Percentiles rank a stretch among this genome's conserved stretches.
Evolutionary conservation across 2,329 filamentous ascomycete genomes (phyloP).

Genomic region (Elsinoe perseae): DNA sequence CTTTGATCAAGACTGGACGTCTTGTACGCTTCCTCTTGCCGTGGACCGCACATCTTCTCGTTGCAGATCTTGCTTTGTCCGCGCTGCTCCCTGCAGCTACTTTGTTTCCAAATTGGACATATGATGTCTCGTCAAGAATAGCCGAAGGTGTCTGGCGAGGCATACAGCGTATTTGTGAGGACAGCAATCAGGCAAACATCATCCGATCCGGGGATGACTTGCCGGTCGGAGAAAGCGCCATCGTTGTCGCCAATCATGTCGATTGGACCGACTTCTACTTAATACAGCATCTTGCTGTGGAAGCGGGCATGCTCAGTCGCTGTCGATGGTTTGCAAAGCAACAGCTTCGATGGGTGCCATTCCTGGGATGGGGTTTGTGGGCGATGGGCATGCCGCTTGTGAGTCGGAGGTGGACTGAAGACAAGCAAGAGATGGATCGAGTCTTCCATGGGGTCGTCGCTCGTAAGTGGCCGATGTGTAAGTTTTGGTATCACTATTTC

Average conservation of each 20-base stretch:
- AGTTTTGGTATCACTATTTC: constrained; percentile 24
- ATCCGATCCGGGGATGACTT: constrained; percentile 46
- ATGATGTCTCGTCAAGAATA: constrained; percentile 48
- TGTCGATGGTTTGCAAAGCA: constrained; percentile 57
- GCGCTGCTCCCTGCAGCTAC: constrained; percentile 28
- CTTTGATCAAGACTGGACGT: neutral
- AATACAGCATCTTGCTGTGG: constrained; percentile 51
- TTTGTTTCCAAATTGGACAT: constrained; percentile 42
- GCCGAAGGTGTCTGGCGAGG: constrained; percentile 50
- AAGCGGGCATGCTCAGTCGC: constrained; percentile 51
- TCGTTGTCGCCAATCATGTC: constrained; percentile 55
- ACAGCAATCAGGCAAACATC: constrained; percentile 47
- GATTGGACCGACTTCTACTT: constrained; percentile 58
- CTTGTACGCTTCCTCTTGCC: constrained; percentile 37
- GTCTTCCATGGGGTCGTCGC: constrained; percentile 47
- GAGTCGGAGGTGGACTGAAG: constrained; percentile 51
- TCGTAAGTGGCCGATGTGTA: constrained; percentile 51
- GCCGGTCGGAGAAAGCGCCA: constrained; percentile 49
- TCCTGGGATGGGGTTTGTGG: constrained; percentile 58
- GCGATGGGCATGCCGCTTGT: constrained; percentile 59
- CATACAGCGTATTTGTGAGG: constrained; percentile 52
- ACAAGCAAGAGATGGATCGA: constrained; percentile 49
- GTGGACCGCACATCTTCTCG: constrained; percentile 45
- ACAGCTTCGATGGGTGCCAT: constrained; percentile 51
- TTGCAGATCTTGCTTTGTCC: constrained; percentile 43